Base-by-base conservation (phyloP, 179 eudicot genomes). In the Beta lomatogona region DNA sequence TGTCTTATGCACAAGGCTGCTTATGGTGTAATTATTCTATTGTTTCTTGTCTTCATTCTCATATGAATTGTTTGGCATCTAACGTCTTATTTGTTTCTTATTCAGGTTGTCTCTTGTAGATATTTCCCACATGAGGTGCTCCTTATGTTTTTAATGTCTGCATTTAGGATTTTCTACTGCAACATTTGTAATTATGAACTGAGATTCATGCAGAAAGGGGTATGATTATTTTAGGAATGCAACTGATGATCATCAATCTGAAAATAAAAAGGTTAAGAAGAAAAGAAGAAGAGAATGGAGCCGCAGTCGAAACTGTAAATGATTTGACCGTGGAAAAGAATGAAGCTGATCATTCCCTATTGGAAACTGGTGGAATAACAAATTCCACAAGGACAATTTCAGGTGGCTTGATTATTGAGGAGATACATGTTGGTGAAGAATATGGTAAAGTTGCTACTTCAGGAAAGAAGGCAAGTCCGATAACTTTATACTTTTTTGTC, bases 381-480 rank as follows among this genome's bases (percentile, higher is more conserved):
- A 86, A 46, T 36, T 45, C 71, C 18, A 70, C 66, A 63, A 85
- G 68, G 86, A 86, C 85, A 65, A 79, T 90, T 64, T 88, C 92
- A n/a, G 87, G 84, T 75, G 98, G 97, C 28, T 86, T 94, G 87
- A 73, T 84, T 53, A 78, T 91, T 87, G 91, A 93, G 86, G 97
- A 88, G 59, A 72, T 94, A 75, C 85, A 84, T 77, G 71, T 68
- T 76, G 94, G 97, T 59, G 82, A 82, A n/a, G 81, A 82, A 55
- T 88, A 90, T 79, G 97, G 92, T 85, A 93, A 89, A 86, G 80
- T 87, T 57, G 97, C 95, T 36, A 78, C 87, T 78, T 81, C 79
- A 2, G 98, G 97, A 61, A 91, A 83, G 76, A 93, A 91, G 97
- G 98, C 76, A 85, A 84, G 84, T 77, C 46, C 54, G 11, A 54